These are phyloP conservation scores for Lachnellula willkommii DNA, from an alignment of 2,329 filamentous ascomycete genomes.

Conservation along the genomic window DNA sequence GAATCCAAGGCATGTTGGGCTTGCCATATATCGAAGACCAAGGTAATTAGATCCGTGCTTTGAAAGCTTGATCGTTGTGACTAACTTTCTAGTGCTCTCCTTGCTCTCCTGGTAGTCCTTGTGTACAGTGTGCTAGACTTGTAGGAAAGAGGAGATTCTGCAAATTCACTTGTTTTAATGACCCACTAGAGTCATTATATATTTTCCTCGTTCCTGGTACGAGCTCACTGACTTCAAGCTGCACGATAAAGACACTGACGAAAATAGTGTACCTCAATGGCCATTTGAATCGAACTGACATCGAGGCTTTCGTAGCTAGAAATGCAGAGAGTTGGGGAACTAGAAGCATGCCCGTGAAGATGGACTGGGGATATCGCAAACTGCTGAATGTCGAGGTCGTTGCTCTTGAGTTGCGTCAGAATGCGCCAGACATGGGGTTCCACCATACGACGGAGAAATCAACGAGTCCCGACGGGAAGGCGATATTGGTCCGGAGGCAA, in stretches of 20 bases:
- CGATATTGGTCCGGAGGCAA: slow-evolving; percentile 18
- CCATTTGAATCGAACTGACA: slow-evolving; percentile 26
- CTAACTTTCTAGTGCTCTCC: slow-evolving; percentile 25
- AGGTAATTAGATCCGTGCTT: slow-evolving; percentile 13
- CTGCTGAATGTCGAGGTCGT: slow-evolving; percentile 25
- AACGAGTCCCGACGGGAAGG: slow-evolving; percentile 8
- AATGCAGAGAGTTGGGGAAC: slow-evolving; percentile 27
- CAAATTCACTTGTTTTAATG: slow-evolving; percentile 30
- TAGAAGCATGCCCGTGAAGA: slow-evolving; percentile 18
- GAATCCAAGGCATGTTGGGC: slow-evolving; percentile 31
- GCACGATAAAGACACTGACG: slow-evolving; percentile 4
- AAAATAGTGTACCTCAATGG: slow-evolving; percentile 25
- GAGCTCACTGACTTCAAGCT: background rate
- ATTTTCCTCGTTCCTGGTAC: slow-evolving; percentile 28
- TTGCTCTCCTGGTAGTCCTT: slow-evolving; percentile 28
- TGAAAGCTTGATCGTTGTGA: background rate
- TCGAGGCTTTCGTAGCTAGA: slow-evolving; percentile 24
- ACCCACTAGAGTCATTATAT: slow-evolving; percentile 28
- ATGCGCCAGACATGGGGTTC: slow-evolving; percentile 21
- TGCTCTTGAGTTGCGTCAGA: slow-evolving; percentile 19
- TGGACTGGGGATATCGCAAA: slow-evolving; percentile 27
- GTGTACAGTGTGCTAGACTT: slow-evolving; percentile 28
- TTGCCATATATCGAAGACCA: slow-evolving; percentile 32
- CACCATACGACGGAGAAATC: slow-evolving; percentile 18
- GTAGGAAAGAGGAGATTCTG: slow-evolving; percentile 30